Evolutionary conservation across 306 rosid species (phyloP).

Genomic region (Trifolium fragiferum): DNA sequence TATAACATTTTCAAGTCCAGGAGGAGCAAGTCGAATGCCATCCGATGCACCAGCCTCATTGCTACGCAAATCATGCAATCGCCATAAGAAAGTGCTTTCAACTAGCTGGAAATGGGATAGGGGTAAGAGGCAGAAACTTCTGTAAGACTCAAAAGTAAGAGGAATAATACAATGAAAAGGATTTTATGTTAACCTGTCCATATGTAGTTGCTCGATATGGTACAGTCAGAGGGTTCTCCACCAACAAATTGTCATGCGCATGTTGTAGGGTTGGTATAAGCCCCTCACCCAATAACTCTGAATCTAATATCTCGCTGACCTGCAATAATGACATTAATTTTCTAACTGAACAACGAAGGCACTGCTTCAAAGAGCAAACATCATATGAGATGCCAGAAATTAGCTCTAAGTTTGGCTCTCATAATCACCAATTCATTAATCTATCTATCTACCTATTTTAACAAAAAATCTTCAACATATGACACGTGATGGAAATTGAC

Average conservation of each 20-base stretch:
- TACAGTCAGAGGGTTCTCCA: slow-evolving; percentile 73
- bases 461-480: neutral
- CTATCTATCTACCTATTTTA: neutral
- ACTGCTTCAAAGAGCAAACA: slow-evolving; percentile 15
- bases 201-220: slow-evolving; percentile 81
- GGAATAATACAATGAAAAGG: slow-evolving; percentile 8
- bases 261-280: slow-evolving; percentile 90
- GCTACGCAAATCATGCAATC: slow-evolving; percentile 74
- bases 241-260: slow-evolving; percentile 80
- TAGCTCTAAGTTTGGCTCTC: slow-evolving; percentile 18
- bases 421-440: slow-evolving; percentile 22
- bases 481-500: neutral
- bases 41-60: slow-evolving; percentile 64
- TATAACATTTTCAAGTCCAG: slow-evolving; percentile 54
- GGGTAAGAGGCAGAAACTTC: slow-evolving; percentile 7
- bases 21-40: slow-evolving; percentile 70
- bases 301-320: slow-evolving; percentile 97
- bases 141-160: slow-evolving; percentile 24
- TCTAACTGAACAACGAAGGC: neutral
- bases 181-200: slow-evolving; percentile 66
- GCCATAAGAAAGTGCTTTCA: slow-evolving; percentile 74
- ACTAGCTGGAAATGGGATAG: slow-evolving; percentile 62
- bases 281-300: slow-evolving; percentile 94
- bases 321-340: slow-evolving; percentile 37
- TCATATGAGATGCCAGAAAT: slow-evolving; percentile 7